Percentiles rank a stretch among this genome's conserved stretches.
These are phyloP conservation scores for Yarrowia alimentaria DNA, from an alignment of 805 yeast species.

Conservation along the genomic window DNA sequence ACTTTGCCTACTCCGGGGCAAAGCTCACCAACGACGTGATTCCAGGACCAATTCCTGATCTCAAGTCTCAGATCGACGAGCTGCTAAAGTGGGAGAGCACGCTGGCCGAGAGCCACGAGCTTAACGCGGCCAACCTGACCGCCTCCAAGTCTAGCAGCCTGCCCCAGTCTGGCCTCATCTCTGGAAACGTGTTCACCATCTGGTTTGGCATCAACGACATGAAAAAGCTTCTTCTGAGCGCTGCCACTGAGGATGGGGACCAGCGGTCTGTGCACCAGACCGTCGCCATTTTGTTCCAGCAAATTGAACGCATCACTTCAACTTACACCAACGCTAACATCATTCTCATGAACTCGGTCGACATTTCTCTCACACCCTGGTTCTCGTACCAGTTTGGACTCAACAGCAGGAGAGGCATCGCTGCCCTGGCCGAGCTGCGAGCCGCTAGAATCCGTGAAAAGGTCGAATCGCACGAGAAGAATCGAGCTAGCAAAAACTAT, in stretches of 20 bases:
- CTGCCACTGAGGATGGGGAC: slow-evolving; percentile 14
- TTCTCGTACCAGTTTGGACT: slow-evolving; percentile 27
- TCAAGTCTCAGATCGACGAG: slow-evolving; percentile 24
- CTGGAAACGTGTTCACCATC: slow-evolving; percentile 17
- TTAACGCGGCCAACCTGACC: slow-evolving; percentile 8
- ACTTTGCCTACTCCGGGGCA: slow-evolving; percentile 16
- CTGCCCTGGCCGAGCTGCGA: slow-evolving; percentile 9
- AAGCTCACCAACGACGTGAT: slow-evolving; percentile 18
- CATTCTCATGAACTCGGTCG: slow-evolving; percentile 22
- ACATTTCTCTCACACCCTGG: slow-evolving; percentile 13
- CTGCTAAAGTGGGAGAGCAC: slow-evolving; percentile 4
- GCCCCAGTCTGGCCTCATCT: slow-evolving; percentile 3
- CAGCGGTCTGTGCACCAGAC: slow-evolving; percentile 2
- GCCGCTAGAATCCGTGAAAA: slow-evolving; percentile 16
- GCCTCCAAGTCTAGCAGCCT: background rate
- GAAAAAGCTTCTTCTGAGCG: slow-evolving; percentile 11
- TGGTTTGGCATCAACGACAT: slow-evolving; percentile 25
- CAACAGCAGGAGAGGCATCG: slow-evolving; percentile 6
- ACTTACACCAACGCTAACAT: slow-evolving; percentile 21
- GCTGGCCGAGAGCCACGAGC: slow-evolving; percentile 3
- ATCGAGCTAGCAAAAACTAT: background rate
- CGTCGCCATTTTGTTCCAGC: slow-evolving; percentile 14
- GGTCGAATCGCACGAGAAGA: slow-evolving; percentile 6
- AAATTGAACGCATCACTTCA: background rate
- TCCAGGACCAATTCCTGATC: slow-evolving; percentile 21